Base-by-base conservation (phyloP, 2,329 filamentous ascomycete species). In the Bipolaris gigantea region DNA sequence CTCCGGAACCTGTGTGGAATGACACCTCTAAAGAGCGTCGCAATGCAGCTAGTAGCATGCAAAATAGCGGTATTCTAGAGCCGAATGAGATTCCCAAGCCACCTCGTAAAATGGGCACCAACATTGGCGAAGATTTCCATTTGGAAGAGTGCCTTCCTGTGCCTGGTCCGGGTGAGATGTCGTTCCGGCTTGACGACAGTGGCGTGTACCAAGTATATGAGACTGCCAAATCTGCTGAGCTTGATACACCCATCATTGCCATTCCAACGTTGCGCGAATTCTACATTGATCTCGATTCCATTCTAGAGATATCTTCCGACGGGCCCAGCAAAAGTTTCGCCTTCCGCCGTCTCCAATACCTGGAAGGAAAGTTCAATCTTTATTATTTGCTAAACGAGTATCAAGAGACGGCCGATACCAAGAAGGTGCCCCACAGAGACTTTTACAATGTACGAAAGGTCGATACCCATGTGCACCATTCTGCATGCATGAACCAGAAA, bases 391-490 rank as follows among this genome's bases (percentile, higher is more conserved):
- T 97, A 54, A 97, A 99, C 71, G 94, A 97, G 74, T 97, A 97
- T 64, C 92, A 97, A 71, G 94, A 99, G 75, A 94, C 95, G 48
- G 93, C 94, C 55, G 94, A 99, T 78, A 97, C 90, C 73, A 99
- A 99, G 75, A 93, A 90, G 66, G 94, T 97, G 50, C 94, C 94
- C 2, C 94, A 99, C 75, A 87, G 94, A 79, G 94, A 99, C 76
- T 99, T 99, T 72, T 99, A 99, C 80, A 99, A 99, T 71, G 94
- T 99, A 44, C 85, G 94, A 71, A 99, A 99, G 75, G 94, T 99
- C 46, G 94, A 99, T 72, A 99, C 94, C 8, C 94, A 99, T 81
- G 94, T 99, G 65, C 94, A 99, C 73, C 94, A 99, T 75, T 99
- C 94, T 15, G 94, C 94, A 21, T 99, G 94, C 74, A 99, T 99